These are phyloP conservation scores for Cardamine resedifolia DNA, from an alignment of 345 rosid species.

Conservation along the genomic window DNA sequence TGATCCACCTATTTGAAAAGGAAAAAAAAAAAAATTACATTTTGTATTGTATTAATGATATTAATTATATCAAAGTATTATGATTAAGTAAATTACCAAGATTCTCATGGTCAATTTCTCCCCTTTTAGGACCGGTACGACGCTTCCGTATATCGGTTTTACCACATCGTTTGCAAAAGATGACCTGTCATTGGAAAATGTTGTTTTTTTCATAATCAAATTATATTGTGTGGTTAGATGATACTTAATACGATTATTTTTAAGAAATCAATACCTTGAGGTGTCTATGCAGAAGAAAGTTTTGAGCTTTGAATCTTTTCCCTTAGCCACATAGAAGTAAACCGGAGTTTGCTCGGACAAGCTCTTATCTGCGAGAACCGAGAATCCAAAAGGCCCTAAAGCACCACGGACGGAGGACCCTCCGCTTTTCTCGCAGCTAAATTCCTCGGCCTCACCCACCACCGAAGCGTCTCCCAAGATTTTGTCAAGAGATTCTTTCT, in stretches of 20 bases:
- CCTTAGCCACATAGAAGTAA: conserved; percentile 70
- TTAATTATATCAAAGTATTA: not conserved
- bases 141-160: conserved; percentile 60
- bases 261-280: conserved; percentile 49
- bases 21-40: not conserved
- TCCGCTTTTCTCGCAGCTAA: conserved; percentile 50
- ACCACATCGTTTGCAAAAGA: conserved; percentile 61
- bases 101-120: conserved; percentile 71
- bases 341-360: conserved; percentile 81
- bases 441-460: conserved; percentile 42
- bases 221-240: not conserved
- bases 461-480: conserved; percentile 31
- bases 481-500: conserved; percentile 49
- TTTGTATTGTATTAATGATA: not conserved
- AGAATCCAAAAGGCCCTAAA: conserved; percentile 86
- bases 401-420: conserved; percentile 70
- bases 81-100: conserved; percentile 46
- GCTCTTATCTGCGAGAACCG: conserved; percentile 64
- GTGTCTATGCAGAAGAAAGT: conserved; percentile 80
- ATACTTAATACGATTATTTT: not conserved
- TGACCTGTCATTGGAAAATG: conserved; percentile 53
- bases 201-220: not conserved
- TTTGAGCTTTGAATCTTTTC: conserved; percentile 52
- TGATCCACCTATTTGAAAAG: conserved; percentile 68
- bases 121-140: conserved; percentile 62